Evolutionary conservation across 768 basidiomycete genomes (phyloP).

Genomic region (Plicaturopsis crispa): DNA sequence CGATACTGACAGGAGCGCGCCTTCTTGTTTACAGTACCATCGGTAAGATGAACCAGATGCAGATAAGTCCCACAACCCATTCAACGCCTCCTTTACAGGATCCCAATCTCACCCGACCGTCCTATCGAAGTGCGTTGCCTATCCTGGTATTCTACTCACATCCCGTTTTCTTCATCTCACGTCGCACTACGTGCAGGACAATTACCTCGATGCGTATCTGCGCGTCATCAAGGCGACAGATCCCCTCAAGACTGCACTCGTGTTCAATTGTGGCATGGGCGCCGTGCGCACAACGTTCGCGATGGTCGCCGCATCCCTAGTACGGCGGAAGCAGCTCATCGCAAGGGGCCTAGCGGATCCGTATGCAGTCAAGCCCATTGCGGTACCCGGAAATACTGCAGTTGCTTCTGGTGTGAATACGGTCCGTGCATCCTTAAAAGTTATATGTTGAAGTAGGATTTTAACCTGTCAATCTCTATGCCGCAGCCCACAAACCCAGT

Average conservation of each 20-base stretch:
- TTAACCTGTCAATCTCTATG: background rate
- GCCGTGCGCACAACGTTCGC: conserved; percentile 95
- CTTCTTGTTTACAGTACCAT: conserved; percentile 48
- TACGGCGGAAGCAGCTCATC: conserved; percentile 55
- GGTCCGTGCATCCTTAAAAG: too few relatives aligned
- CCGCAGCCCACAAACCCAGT: conserved; percentile 13
- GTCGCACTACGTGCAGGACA: conserved; percentile 47
- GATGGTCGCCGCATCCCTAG: conserved; percentile 88
- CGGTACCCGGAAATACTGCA: conserved; percentile 7
- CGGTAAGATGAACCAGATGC: conserved; percentile 44
- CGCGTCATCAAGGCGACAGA: conserved; percentile 73
- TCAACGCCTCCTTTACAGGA: conserved; percentile 34
- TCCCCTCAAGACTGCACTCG: conserved; percentile 72
- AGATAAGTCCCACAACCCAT: background rate
- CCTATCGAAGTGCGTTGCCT: conserved; percentile 66
- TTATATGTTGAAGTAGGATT: too few relatives aligned
- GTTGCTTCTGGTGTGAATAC: conserved; percentile 38
- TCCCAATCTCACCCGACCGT: conserved; percentile 91
- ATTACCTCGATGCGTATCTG: conserved; percentile 93
- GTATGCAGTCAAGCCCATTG: conserved; percentile 43
- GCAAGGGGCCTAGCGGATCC: conserved; percentile 68
- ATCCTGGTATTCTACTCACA: background rate
- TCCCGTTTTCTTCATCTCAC: background rate
- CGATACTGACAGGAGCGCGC: too few relatives aligned
- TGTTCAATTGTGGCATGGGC: conserved; percentile 97